phyloP scores from a whole-genome alignment of 495 filamentous ascomycete species.

The Penicillium odoratum region DNA sequence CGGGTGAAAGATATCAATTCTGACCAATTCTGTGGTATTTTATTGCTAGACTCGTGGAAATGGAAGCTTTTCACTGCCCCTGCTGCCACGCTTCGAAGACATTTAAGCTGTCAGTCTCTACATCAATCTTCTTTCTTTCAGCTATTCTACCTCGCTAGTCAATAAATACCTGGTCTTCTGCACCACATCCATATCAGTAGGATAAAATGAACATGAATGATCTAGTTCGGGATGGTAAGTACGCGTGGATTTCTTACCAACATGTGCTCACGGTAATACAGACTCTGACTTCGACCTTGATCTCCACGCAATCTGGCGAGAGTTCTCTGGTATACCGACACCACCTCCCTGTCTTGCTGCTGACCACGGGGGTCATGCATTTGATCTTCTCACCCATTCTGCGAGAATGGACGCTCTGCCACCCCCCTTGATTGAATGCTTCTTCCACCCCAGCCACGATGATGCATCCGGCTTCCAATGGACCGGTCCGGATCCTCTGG shows the following conservation, averaged over 20 bases:
- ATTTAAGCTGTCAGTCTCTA: neutral
- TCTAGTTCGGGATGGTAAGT: neutral
- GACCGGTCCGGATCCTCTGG: conserved; percentile 10
- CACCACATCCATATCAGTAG: neutral
- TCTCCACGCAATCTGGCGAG: conserved; percentile 9
- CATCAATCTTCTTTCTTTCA: neutral
- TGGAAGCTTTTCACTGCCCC: neutral
- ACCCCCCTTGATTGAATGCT: conserved; percentile 7
- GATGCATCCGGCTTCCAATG: conserved; percentile 3
- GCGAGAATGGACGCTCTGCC: neutral
- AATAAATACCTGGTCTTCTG: neutral
- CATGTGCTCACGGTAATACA: neutral
- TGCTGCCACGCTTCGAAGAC: neutral
- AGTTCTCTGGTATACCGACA: conserved; percentile 12
- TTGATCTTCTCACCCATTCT: neutral
- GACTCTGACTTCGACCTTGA: conserved; percentile 9
- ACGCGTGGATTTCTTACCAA: neutral
- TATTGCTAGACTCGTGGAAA: neutral
- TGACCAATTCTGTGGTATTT: neutral
- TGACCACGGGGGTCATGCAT: neutral
- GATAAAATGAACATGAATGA: neutral
- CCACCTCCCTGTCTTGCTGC: conserved; percentile 11
- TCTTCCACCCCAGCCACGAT: conserved; percentile 2
- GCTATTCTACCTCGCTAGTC: neutral
- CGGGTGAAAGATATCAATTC: neutral